Evolutionary conservation across 2,329 filamentous ascomycete species (phyloP), one percentile per base, ranked within the genome.

Genomic region (Rutstroemia sp.): DNA sequence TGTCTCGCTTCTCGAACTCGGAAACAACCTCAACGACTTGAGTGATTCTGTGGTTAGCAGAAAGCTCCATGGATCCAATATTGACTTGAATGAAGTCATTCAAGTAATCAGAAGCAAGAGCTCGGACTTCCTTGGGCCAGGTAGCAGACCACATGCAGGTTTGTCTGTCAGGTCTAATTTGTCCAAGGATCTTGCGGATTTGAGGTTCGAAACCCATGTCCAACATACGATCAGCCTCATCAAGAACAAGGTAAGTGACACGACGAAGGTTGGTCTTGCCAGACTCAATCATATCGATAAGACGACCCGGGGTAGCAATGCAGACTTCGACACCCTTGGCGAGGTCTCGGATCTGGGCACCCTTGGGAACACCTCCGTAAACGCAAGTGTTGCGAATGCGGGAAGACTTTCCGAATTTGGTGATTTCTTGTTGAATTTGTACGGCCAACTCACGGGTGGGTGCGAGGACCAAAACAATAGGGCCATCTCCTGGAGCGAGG

Each of bases 81-180:
- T 97, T 97, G 76, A 97, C 94, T 77, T 99, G 94, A 68, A 97
- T 97, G 75, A 94, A 97, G 73, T 99, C 88, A 67, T 88, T 86
- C 68, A 96, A 82, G 79, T 94, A 96, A 72, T 96, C 92, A 51
- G 86, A 78, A 55, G 92, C 92, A 67, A 97, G 80, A 71, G 92
- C 88, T 69, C 92, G 89, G 66, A 99, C 92, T 74, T 97, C 92
- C 82, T 96, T 96, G 69, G 94, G 94, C 92, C 94, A 99, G 6
- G 94, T 99, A 66, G 94, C 94, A 59, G 94, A 99, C 90, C 92
- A 99, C 91, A 99, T 96, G 79, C 94, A 94, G 61, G 94, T 99
- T 75, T 99, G 94, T 81, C 94, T 87, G 73, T 99, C 94, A 54
- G 94, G 94, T 66, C 94, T 90, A 74, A 97, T 97, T 77, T 99